These are phyloP conservation scores for Hypoxylon lenormandii DNA, from an alignment of 495 filamentous ascomycete genomes.

Conservation along the genomic window DNA sequence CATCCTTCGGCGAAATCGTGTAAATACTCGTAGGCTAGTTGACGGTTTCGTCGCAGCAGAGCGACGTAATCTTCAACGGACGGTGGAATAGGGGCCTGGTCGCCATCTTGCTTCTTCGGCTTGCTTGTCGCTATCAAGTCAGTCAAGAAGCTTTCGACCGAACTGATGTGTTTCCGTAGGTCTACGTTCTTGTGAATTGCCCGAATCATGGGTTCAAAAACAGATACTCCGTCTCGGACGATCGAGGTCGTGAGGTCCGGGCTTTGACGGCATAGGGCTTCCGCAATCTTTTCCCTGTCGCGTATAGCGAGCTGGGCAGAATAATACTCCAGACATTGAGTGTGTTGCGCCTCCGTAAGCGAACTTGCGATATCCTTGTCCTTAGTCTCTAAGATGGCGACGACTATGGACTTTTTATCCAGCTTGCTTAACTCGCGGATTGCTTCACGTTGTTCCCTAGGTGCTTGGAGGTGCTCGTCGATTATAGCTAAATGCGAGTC, in stretches of 20 bases:
- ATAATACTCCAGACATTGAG: constrained; percentile 69
- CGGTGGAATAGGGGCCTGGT: constrained; percentile 48
- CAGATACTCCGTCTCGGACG: constrained; percentile 66
- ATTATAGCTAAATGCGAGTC: constrained; percentile 65
- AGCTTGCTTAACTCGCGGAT: constrained; percentile 55
- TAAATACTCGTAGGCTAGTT: constrained; percentile 69
- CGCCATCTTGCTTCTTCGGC: constrained; percentile 41
- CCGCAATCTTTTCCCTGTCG: constrained; percentile 70
- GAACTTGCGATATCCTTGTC: constrained; percentile 43
- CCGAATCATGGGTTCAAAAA: constrained; percentile 75
- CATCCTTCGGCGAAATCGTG: constrained; percentile 72
- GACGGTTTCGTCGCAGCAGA: constrained; percentile 66
- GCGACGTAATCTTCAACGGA: constrained; percentile 72
- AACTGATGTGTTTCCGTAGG: constrained; percentile 67
- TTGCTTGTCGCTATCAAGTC: constrained; percentile 67
- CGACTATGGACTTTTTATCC: constrained; percentile 61
- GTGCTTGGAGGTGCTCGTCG: constrained; percentile 59
- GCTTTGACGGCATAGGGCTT: constrained; percentile 66
- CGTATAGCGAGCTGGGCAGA: constrained; percentile 67
- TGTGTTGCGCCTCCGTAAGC: constrained; percentile 65
- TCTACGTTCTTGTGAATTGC: constrained; percentile 72
- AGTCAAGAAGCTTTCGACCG: constrained; percentile 68
- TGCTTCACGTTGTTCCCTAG: constrained; percentile 63
- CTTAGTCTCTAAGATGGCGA: constrained; percentile 60
- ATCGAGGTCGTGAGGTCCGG: constrained; percentile 71